Percentiles rank a stretch among this genome's conserved stretches.
Evolutionary conservation across 805 yeast species (phyloP).

Genomic region (Ogataea polymorpha): DNA sequence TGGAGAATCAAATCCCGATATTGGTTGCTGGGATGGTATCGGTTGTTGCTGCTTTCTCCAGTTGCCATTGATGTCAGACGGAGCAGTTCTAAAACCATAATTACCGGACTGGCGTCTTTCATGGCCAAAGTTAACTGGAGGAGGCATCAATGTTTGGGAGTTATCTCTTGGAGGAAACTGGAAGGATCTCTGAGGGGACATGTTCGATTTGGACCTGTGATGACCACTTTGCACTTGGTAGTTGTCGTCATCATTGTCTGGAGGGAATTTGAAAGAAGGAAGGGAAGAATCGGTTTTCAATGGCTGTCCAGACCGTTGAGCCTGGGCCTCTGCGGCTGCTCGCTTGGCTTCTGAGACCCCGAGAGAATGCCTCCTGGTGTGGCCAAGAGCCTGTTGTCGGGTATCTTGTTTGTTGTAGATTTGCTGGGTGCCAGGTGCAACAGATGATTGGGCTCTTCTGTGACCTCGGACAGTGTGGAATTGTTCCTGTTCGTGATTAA

Average conservation of each 20-base stretch:
- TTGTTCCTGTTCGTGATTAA: constrained; percentile 15
- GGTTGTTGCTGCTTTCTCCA: constrained; percentile 61
- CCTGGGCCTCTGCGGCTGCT: constrained; percentile 92
- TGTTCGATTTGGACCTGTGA: constrained; percentile 33
- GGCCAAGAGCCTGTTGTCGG: constrained; percentile 54
- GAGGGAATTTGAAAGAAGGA: constrained; percentile 56
- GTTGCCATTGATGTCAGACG: constrained; percentile 49
- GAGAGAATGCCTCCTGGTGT: constrained; percentile 85
- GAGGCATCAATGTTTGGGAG: constrained; percentile 41
- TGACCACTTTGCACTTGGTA: constrained; percentile 16
- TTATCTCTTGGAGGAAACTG: constrained; percentile 61
- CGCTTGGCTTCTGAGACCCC: constrained; percentile 90
- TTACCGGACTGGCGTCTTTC: constrained; percentile 43
- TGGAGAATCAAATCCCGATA: constrained; percentile 25
- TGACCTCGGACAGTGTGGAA: constrained; percentile 33
- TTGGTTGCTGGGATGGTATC: constrained; percentile 23
- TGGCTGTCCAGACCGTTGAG: constrained; percentile 51
- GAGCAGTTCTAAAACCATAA: constrained; percentile 38
- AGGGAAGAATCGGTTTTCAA: constrained; percentile 27
- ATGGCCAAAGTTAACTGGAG: constrained; percentile 49
- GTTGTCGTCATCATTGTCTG: constrained; percentile 25
- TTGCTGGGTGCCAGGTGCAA: constrained; percentile 23
- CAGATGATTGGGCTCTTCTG: constrained; percentile 45
- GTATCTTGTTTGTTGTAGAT: constrained; percentile 18
- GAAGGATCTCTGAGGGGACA: constrained; percentile 46